Conservation (phyloP, 2,329 filamentous ascomycete species). For the Aaosphaeria arxii region DNA sequence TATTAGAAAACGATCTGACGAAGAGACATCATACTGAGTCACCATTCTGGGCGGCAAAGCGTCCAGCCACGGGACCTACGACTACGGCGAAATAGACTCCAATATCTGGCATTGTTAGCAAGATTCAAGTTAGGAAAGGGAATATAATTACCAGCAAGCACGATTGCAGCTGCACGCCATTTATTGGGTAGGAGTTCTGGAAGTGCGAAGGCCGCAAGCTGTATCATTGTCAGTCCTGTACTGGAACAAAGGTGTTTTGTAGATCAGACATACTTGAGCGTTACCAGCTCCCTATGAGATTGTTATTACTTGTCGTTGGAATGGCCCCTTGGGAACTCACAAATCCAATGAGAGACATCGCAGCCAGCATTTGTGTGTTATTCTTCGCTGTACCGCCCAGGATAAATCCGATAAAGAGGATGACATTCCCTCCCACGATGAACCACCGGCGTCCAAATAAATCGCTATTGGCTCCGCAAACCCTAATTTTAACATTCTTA, state of each 20-base stretch:
- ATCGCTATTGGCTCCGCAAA: slow-evolving; percentile 45
- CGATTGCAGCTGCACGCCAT: slow-evolving; percentile 33
- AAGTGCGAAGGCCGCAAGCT: slow-evolving; percentile 43
- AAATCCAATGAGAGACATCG: slow-evolving; percentile 43
- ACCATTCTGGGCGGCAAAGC: slow-evolving; percentile 39
- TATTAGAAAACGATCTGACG: too few species aligned
- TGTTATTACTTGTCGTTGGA: slow-evolving; percentile 1
- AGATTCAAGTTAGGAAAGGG: slow-evolving; percentile 17
- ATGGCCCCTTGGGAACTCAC: slow-evolving; percentile 13
- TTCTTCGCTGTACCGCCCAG: slow-evolving; percentile 37
- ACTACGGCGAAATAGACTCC: slow-evolving; percentile 45
- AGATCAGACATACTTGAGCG: slow-evolving; percentile 14
- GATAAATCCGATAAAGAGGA: slow-evolving; percentile 39
- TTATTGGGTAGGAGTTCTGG: slow-evolving; percentile 49
- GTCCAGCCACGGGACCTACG: slow-evolving; percentile 45
- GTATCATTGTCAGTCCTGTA: neutral
- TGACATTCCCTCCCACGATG: slow-evolving; percentile 42
- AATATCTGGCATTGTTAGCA: slow-evolving; percentile 39
- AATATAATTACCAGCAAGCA: slow-evolving; percentile 8
- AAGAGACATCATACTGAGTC: slow-evolving; percentile 8
- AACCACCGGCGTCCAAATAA: slow-evolving; percentile 49
- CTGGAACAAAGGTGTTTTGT: neutral
- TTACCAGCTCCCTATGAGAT: slow-evolving; percentile 11
- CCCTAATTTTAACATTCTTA: slow-evolving; percentile 4
- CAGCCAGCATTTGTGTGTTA: slow-evolving; percentile 39